Percentiles rank a stretch among this genome's conserved stretches.
Evolutionary conservation across 805 yeast genomes (phyloP).

Genomic region (Hanseniaspora thailandica): DNA sequence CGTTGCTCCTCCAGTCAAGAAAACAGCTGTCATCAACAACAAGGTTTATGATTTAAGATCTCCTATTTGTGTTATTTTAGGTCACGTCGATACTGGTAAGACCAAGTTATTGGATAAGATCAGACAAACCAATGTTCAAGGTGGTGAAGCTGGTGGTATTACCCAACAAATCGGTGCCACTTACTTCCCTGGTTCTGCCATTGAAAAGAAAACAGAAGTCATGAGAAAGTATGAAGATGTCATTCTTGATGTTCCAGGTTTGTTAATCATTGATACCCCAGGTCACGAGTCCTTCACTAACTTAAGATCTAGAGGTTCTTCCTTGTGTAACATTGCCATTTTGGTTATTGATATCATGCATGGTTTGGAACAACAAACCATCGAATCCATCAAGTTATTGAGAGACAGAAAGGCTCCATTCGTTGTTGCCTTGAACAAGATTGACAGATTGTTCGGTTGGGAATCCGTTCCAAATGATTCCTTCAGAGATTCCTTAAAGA

Average conservation of each 20-base stretch:
- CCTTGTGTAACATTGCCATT: slow-evolving; percentile 97
- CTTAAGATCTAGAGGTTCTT: slow-evolving; percentile 96
- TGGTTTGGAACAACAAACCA: slow-evolving; percentile 95
- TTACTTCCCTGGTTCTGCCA: slow-evolving; percentile 93
- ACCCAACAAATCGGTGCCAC: slow-evolving; percentile 99
- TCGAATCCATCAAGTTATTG: slow-evolving; percentile 82
- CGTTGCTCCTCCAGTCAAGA: slow-evolving; percentile 22
- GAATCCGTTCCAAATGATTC: slow-evolving; percentile 79
- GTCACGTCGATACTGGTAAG: slow-evolving; percentile 99
- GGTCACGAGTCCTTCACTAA: slow-evolving; percentile 99
- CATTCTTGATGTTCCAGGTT: slow-evolving; percentile 90
- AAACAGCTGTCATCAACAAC: slow-evolving; percentile 28
- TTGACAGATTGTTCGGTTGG: slow-evolving; percentile 97
- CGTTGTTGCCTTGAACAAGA: slow-evolving; percentile 91
- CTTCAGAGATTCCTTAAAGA: slow-evolving; percentile 83
- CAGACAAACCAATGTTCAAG: slow-evolving; percentile 98
- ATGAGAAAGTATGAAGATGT: slow-evolving; percentile 80
- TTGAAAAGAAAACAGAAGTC: slow-evolving; percentile 78
- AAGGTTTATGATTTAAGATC: slow-evolving; percentile 66
- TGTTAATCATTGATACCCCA: slow-evolving; percentile 93
- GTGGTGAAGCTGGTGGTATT: slow-evolving; percentile 99
- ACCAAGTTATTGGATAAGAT: slow-evolving; percentile 92
- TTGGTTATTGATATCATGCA: slow-evolving; percentile 98
- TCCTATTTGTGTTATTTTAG: slow-evolving; percentile 96
- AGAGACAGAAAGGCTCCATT: slow-evolving; percentile 98